Evolutionary conservation across 768 basidiomycete genomes (phyloP).

Genomic region (Panaeolus papilionaceus): DNA sequence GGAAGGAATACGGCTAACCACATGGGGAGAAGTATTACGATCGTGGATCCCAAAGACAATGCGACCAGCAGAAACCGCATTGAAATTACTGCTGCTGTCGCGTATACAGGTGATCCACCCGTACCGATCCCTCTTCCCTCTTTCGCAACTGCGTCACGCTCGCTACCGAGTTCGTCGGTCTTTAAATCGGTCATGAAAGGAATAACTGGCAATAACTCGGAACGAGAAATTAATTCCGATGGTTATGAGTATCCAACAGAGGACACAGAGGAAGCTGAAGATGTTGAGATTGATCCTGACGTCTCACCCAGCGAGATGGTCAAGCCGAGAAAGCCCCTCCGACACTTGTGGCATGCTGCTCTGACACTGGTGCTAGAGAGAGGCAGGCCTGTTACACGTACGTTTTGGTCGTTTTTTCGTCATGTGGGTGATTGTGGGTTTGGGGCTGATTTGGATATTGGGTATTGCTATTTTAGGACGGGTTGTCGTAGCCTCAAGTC

Average conservation of each 20-base stretch:
- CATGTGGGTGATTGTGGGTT: not conserved
- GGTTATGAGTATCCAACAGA: slow-evolving; percentile 26
- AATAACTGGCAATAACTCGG: slow-evolving; percentile 6
- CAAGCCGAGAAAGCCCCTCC: slow-evolving; percentile 32
- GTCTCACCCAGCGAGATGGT: slow-evolving; percentile 19
- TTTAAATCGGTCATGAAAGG: slow-evolving; percentile 24
- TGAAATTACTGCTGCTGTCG: slow-evolving; percentile 23
- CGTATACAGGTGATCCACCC: slow-evolving; percentile 13
- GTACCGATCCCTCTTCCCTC: slow-evolving; percentile 44
- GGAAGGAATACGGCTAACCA: not conserved
- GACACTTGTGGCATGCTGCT: slow-evolving; percentile 77
- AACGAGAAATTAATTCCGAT: slow-evolving; percentile 32
- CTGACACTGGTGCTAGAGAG: slow-evolving; percentile 82
- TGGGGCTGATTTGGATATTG: not conserved
- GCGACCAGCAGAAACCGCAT: slow-evolving; percentile 18
- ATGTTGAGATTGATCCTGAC: slow-evolving; percentile 20
- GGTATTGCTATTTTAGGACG: slow-evolving; percentile 42
- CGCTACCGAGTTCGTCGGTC: slow-evolving; percentile 32
- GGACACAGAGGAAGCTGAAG: slow-evolving; percentile 24
- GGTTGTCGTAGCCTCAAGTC: slow-evolving; percentile 82
- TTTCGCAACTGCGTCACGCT: slow-evolving; percentile 43
- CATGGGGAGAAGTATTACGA: slow-evolving; percentile 10
- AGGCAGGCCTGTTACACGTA: slow-evolving; percentile 74
- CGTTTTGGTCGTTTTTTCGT: slow-evolving; percentile 23
- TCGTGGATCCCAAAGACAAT: slow-evolving; percentile 23